phyloP scores from a whole-genome alignment of 2,329 filamentous ascomycete species.

The Bipolaris victoriae region DNA sequence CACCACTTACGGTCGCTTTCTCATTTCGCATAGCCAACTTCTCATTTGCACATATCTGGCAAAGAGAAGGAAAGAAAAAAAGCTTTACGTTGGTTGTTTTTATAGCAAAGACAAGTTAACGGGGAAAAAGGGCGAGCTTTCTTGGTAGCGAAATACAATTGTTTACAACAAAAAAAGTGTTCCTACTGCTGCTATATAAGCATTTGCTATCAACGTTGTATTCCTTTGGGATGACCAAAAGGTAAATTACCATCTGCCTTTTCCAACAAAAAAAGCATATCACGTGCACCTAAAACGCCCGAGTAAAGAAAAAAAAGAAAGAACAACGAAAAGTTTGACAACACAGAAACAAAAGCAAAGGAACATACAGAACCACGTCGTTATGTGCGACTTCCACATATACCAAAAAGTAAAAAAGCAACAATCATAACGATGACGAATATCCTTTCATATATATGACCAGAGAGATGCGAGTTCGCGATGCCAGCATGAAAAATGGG shows the following conservation, averaged over 20 bases:
- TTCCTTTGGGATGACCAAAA: not conserved
- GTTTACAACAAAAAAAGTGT: not conserved
- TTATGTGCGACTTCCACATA: not conserved
- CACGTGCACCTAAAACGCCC: not conserved
- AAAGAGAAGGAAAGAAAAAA: not conserved
- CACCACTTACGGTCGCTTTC: not conserved
- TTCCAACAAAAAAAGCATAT: not conserved
- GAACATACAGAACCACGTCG: not conserved
- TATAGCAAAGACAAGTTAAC: not conserved
- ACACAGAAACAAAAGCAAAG: not conserved
- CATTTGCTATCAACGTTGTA: not conserved
- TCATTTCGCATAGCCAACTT: not conserved
- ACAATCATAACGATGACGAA: not conserved
- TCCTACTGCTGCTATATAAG: not conserved
- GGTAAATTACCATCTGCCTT: not conserved
- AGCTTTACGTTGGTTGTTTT: not conserved
- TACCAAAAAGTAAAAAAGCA: not conserved
- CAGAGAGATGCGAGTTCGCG: not conserved
- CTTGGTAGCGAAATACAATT: not conserved
- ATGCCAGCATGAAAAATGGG: not conserved
- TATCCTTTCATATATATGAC: not conserved
- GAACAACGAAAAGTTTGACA: not conserved
- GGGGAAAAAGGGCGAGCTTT: not conserved
- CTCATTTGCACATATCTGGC: not conserved
- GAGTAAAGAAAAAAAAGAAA: not conserved